Evolutionary conservation across 2,329 filamentous ascomycete species (phyloP).

Genomic region (Colletotrichum tofieldiae): DNA sequence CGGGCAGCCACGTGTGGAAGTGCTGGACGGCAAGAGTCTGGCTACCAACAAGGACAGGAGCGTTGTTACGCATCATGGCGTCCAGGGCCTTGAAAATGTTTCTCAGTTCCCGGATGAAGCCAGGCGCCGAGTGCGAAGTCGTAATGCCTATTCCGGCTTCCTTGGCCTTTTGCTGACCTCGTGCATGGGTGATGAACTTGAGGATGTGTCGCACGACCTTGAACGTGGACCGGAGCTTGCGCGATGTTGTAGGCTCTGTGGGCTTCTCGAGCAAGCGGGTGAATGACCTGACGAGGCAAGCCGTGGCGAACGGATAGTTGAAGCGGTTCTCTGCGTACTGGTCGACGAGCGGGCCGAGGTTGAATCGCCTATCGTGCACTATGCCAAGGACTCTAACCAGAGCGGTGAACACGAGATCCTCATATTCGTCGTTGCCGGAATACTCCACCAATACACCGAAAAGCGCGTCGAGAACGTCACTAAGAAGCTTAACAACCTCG

Average conservation of each 20-base stretch:
- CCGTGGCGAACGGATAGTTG: slow-evolving; percentile 93
- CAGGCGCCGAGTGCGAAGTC: slow-evolving; percentile 70
- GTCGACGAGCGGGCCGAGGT: slow-evolving; percentile 90
- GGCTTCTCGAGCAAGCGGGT: slow-evolving; percentile 86
- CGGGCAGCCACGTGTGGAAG: slow-evolving; percentile 97
- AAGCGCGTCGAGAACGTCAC: slow-evolving; percentile 89
- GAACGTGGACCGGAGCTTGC: slow-evolving; percentile 90
- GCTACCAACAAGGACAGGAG: slow-evolving; percentile 89
- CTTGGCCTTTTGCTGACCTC: slow-evolving; percentile 89
- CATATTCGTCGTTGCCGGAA: slow-evolving; percentile 91
- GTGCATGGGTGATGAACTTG: slow-evolving; percentile 93
- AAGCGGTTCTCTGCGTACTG: slow-evolving; percentile 91
- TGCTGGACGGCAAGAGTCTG: slow-evolving; percentile 97
- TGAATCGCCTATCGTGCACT: slow-evolving; percentile 94
- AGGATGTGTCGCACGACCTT: slow-evolving; percentile 95
- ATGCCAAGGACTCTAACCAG: slow-evolving; percentile 93
- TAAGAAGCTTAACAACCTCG: slow-evolving; percentile 94
- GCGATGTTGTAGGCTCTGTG: slow-evolving; percentile 85
- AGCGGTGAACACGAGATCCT: slow-evolving; percentile 92
- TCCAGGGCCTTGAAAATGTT: slow-evolving; percentile 93
- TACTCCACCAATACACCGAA: slow-evolving; percentile 94
- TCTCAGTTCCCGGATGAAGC: slow-evolving; percentile 87
- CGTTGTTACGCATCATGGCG: slow-evolving; percentile 88
- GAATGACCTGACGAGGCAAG: slow-evolving; percentile 90
- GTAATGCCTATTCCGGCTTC: slow-evolving; percentile 90